Evolutionary conservation across 2,329 filamentous ascomycete genomes (phyloP), one percentile per base, ranked within the genome.

Genomic region (Chalaropsis ovoidea): DNA sequence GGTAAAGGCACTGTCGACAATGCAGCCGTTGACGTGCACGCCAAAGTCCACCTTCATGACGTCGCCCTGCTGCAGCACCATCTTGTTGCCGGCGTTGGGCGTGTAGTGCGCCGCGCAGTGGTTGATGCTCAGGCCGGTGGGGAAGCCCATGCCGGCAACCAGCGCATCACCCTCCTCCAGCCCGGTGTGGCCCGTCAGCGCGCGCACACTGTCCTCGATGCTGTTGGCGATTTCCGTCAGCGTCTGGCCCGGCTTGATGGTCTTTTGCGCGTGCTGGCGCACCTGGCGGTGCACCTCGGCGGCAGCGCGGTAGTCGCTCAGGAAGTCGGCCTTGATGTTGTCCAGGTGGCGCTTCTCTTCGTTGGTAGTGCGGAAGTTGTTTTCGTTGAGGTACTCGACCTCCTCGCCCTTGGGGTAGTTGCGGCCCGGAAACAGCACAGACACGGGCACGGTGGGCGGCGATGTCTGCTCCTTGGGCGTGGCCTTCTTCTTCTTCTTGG

Each of bases 301-400:
- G 62, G 82, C 88, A 68, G 89, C 81, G 68, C 88, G 84, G 73
- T 90, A 91, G 70, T 91, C 88, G 65, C 81, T 80, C 61, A 91
- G 76, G 76, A 88, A 89, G 70, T 89, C 85, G 70, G 83, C 85
- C 75, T 90, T 87, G 78, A 90, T 61, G 63, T 88, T 88, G 74
- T 92, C 88, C 64, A 92, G 80, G 72, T 93, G 85, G 64, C 89
- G 83, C 78, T 92, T 91, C 79, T 95, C 90, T 75, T 93, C 90
- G 74, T 80, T 85, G 13, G 90, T 95, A 2, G 88, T 94, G 66
- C 90, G 85, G 74, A 86, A 89, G 49, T 81, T 75, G 74, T 94
- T 94, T 70, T 93, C 89, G 72, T 90, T 80, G 68, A 79, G 76
- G 76, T 95, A 95, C 70, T 91, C 86, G 70, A 85, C 83, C 73